These are phyloP conservation scores for Chaetomium tenue DNA, from an alignment of 495 filamentous ascomycete genomes.

Conservation along the genomic window DNA sequence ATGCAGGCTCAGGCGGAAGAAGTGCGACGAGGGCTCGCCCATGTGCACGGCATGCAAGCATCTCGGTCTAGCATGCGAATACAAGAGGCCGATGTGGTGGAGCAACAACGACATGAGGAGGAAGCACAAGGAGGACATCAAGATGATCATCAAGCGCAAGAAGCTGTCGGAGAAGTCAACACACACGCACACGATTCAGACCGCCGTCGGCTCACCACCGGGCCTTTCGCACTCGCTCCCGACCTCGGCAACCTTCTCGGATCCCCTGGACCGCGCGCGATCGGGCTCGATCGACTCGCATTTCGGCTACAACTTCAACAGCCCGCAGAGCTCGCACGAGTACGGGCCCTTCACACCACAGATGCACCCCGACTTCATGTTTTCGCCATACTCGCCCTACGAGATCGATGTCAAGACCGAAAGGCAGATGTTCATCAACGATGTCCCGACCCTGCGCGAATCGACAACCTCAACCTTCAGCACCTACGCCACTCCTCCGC, in stretches of 20 bases:
- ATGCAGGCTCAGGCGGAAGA: slow-evolving; percentile 91
- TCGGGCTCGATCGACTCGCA: slow-evolving; percentile 78
- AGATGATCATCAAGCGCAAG: slow-evolving; percentile 94
- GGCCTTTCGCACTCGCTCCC: slow-evolving; percentile 78
- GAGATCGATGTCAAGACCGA: slow-evolving; percentile 96
- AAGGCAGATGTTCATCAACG: slow-evolving; percentile 90
- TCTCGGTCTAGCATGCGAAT: slow-evolving; percentile 84
- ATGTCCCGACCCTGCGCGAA: slow-evolving; percentile 77
- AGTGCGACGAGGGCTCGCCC: slow-evolving; percentile 92
- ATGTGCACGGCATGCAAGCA: slow-evolving; percentile 86
- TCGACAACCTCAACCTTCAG: slow-evolving; percentile 85
- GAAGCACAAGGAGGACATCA: slow-evolving; percentile 89
- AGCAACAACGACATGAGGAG: slow-evolving; percentile 81
- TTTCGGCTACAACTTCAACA: slow-evolving; percentile 71
- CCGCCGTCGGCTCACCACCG: slow-evolving; percentile 63
- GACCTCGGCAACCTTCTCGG: slow-evolving; percentile 75
- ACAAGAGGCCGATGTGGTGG: slow-evolving; percentile 97
- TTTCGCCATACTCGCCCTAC: slow-evolving; percentile 66
- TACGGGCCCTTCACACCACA: slow-evolving; percentile 62
- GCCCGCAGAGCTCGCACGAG: slow-evolving; percentile 55
- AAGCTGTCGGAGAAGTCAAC: slow-evolving; percentile 85
- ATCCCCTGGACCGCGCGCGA: slow-evolving; percentile 66
- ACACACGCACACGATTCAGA: slow-evolving; percentile 48
- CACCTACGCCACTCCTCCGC: slow-evolving; percentile 74
- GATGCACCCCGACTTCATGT: slow-evolving; percentile 50